Conservation (phyloP, 2,329 filamentous ascomycete species). For the Tolypocladium cylindrosporum region DNA sequence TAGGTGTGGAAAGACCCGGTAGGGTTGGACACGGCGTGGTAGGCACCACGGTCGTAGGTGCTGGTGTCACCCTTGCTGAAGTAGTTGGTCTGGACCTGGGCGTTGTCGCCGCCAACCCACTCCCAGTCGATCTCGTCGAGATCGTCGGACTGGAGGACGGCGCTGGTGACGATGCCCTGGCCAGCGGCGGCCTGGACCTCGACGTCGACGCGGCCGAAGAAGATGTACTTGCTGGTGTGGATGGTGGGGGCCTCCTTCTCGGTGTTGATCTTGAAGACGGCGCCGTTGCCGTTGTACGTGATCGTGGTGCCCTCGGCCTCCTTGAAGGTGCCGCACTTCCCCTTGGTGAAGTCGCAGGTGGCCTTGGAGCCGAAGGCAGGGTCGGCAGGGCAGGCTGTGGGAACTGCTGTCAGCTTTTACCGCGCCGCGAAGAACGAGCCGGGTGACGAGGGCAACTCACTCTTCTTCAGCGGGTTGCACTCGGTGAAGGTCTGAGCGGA, state of each 20-base stretch:
- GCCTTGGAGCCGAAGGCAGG: slow-evolving; percentile 58
- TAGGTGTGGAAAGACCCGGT: slow-evolving; percentile 50
- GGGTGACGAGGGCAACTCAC: slow-evolving; percentile 19
- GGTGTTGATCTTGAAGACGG: slow-evolving; percentile 56
- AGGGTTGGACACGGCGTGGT: slow-evolving; percentile 46
- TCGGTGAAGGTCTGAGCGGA: slow-evolving; percentile 46
- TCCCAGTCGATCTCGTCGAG: slow-evolving; percentile 91
- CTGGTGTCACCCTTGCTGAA: slow-evolving; percentile 64
- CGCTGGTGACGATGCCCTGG: slow-evolving; percentile 77
- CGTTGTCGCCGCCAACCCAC: slow-evolving; percentile 65
- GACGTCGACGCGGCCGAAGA: slow-evolving; percentile 85
- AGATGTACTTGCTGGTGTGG: slow-evolving; percentile 76
- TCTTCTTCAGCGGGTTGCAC: slow-evolving; percentile 45
- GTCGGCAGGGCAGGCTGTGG: slow-evolving; percentile 58
- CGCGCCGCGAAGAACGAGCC: not conserved
- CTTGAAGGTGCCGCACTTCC: slow-evolving; percentile 48
- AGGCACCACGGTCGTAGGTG: slow-evolving; percentile 60
- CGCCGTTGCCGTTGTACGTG: slow-evolving; percentile 37
- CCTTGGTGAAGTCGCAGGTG: slow-evolving; percentile 67
- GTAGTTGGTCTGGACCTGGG: slow-evolving; percentile 77
- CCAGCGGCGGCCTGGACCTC: slow-evolving; percentile 71
- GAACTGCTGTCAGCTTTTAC: not conserved
- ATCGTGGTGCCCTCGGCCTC: slow-evolving; percentile 36
- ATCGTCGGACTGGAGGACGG: slow-evolving; percentile 81
- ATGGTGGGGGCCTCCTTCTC: slow-evolving; percentile 63